These are phyloP conservation scores for Aegilops bicornis DNA, from an alignment of 176 grass and related monocot species.

Conservation along the genomic window DNA sequence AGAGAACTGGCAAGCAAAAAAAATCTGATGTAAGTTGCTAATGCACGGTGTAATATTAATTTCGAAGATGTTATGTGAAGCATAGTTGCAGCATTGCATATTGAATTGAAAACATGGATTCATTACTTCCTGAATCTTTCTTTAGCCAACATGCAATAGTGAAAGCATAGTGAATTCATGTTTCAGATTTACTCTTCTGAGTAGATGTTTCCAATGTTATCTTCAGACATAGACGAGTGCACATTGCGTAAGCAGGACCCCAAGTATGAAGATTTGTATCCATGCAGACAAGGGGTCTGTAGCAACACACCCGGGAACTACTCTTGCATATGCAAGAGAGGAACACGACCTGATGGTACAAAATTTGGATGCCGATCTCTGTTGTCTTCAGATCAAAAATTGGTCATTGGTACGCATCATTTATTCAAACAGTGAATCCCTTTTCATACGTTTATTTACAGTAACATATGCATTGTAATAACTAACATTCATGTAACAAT, in stretches of 20 bases:
- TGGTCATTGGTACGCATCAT: background rate
- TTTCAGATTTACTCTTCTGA: background rate
- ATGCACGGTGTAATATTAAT: background rate
- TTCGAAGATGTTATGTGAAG: background rate
- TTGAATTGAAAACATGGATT: background rate
- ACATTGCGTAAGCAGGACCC: background rate
- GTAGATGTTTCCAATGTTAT: background rate
- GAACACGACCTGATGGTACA: background rate
- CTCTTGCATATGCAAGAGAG: background rate
- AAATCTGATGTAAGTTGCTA: background rate
- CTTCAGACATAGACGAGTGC: slow-evolving; percentile 17
- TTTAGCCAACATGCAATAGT: background rate
- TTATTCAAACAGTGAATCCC: background rate
- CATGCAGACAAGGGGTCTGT: background rate
- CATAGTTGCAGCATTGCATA: background rate
- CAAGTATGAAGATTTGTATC: background rate
- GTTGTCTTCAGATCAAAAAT: background rate
- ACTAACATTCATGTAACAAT: background rate
- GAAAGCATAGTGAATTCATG: background rate
- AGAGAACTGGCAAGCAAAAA: background rate
- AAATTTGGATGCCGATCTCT: background rate
- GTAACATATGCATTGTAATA: background rate
- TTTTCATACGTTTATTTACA: background rate
- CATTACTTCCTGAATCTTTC: background rate
- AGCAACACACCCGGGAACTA: background rate